A percentile compares a stretch with the other conserved stretches of the same genome.
These are phyloP conservation scores for Amanita subjunquillea DNA, from an alignment of 768 basidiomycete genomes.

Conservation along the genomic window DNA sequence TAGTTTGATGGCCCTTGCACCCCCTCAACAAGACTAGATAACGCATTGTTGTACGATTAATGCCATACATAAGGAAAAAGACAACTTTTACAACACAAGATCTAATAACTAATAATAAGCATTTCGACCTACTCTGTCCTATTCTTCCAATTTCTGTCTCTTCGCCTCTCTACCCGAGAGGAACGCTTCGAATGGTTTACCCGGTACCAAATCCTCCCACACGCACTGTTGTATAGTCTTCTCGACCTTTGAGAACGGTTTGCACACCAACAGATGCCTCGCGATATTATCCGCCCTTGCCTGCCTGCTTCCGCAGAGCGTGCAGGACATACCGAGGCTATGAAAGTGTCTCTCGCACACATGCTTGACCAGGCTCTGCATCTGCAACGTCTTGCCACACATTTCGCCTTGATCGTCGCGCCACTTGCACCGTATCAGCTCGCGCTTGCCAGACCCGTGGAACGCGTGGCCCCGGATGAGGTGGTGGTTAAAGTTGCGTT, in stretches of 20 bases:
- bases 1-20: slow-evolving; percentile 51
- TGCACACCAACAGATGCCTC: background rate
- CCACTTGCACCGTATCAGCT: background rate
- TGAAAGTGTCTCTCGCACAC: slow-evolving; percentile 3
- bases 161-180: background rate
- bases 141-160: background rate
- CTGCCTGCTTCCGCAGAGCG: background rate
- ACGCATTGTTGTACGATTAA: background rate
- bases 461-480: background rate
- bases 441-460: background rate
- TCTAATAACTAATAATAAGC: background rate
- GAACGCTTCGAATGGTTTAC: background rate
- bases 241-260: background rate
- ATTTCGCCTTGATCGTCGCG: background rate
- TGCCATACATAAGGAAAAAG: too few relatives aligned
- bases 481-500: background rate
- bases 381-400: background rate
- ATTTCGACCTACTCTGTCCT: background rate
- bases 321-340: background rate
- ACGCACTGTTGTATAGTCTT: background rate
- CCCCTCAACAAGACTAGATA: background rate
- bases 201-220: background rate
- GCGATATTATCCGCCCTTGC: slow-evolving; percentile 3
- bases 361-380: slow-evolving; percentile 2
- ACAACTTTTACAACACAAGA: background rate